Evolutionary conservation across 164 flowering plant genomes (phyloP), one percentile per base, ranked within the genome.

Genomic region (Umbilicus rupestris): DNA sequence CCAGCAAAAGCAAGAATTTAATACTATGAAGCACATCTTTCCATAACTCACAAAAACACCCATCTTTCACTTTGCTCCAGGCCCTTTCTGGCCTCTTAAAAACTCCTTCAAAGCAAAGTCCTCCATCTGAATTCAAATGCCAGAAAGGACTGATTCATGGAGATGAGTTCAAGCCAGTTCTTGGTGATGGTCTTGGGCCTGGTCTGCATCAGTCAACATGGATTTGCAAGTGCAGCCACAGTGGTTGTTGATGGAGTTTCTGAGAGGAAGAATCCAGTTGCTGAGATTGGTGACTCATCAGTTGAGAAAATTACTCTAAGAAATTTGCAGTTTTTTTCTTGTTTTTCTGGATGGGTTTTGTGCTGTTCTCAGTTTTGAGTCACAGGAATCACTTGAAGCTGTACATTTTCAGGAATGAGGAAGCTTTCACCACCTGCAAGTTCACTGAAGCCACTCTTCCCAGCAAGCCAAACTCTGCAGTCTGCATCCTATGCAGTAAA

Each of bases 371-470:
- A 93, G 97, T 84, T 72, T 87, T 93, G 78, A 83, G 75, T 72
- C 85, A 82, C 76, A 79, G 82, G 77, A 60, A 76, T 62, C 77
- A 79, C 64, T 78, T 82, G 84, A 80, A 73, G 17, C 84, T 92
- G 77, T 87, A 84, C 87, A 84, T 92, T 82, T 90, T 92, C 86
- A 76, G 73, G 79, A 85, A 74, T 79, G 75, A 78, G 71, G 69
- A 31, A 62, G 93, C 96, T 39, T 88, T 83, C 79, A 75, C 68
- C 63, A 62, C 74, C 78, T 92, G 98, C 85, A 82, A 90, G 80
- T 87, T 88, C 88, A 75, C 85, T 68, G 85, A 85, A 73, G 87
- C 98, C 63, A 80, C 81, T 4, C 86, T 86, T 66, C 90, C 90
- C 73, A 82, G 73, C 65, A 78, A 81, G 62, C 79, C 84, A 70